Conservation (phyloP, 2,329 filamentous ascomycete genomes). For the Cladosporium sp. region DNA sequence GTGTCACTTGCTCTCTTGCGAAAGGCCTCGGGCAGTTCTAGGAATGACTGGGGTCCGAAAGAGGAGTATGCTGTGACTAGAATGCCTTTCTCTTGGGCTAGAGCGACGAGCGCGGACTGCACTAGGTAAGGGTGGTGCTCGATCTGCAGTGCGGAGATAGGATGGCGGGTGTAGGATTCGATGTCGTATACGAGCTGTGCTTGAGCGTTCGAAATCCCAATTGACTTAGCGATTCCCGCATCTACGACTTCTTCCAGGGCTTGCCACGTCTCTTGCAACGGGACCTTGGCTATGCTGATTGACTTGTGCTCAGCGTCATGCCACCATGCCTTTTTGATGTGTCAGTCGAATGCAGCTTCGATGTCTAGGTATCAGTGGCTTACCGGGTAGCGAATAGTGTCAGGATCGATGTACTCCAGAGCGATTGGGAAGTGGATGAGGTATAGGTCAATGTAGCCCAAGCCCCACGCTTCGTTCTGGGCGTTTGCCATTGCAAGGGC, state of each 20-base stretch:
- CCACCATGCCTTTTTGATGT: no score
- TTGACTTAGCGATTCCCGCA: slow-evolving; percentile 62
- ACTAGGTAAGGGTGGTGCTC: slow-evolving; percentile 88
- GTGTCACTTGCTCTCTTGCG: slow-evolving; percentile 56
- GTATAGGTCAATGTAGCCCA: slow-evolving; percentile 84
- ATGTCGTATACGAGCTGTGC: slow-evolving; percentile 71
- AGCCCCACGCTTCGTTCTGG: slow-evolving; percentile 74
- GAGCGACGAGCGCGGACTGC: slow-evolving; percentile 64
- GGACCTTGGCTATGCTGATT: slow-evolving; percentile 61
- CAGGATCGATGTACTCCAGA: no score
- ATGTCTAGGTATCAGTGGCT: slow-evolving; percentile 55
- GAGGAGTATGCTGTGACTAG: slow-evolving; percentile 77
- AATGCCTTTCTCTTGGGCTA: slow-evolving; percentile 65
- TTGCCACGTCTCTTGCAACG: slow-evolving; percentile 75
- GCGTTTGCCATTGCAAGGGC: slow-evolving; percentile 70
- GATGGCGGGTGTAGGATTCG: slow-evolving; percentile 68
- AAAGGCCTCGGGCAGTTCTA: slow-evolving; percentile 62
- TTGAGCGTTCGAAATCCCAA: slow-evolving; percentile 82
- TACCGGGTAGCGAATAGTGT: slow-evolving; percentile 59
- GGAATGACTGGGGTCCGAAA: slow-evolving; percentile 73
- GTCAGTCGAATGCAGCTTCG: no score
- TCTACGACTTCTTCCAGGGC: slow-evolving; percentile 73
- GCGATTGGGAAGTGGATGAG: slow-evolving; percentile 36
- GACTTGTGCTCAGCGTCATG: slow-evolving; percentile 48
- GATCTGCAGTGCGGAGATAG: slow-evolving; percentile 74